Conservation (phyloP, 192 early-diverging fungal genomes). For the Phlyctochytrium planicorne region DNA sequence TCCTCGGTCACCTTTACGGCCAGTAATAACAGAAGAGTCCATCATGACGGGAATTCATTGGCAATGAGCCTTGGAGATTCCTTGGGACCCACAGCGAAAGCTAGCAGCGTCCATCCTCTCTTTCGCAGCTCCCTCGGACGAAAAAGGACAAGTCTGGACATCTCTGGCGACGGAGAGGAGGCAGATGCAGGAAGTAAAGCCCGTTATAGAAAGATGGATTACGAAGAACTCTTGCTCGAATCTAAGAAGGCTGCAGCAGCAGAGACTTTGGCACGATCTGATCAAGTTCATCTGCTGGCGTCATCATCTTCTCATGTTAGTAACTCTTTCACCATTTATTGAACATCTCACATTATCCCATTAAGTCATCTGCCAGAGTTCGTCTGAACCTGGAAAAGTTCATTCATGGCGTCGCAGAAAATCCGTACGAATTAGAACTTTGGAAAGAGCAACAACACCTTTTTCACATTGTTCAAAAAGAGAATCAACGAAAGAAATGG, state of each 20-base stretch:
- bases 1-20: not conserved
- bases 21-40: not conserved
- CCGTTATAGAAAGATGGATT: not conserved
- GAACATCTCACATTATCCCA: not conserved
- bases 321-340: not conserved
- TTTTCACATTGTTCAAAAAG: too few relatives aligned
- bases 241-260: not conserved
- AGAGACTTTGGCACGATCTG: not conserved
- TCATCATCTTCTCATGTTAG: not conserved
- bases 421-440: not conserved
- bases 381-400: not conserved
- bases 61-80: not conserved
- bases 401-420: not conserved
- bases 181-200: not conserved
- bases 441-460: not conserved
- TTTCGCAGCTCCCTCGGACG: not conserved
- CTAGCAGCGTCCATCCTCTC: not conserved
- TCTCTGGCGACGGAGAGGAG: too few relatives aligned
- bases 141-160: not conserved
- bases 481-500: too few relatives aligned
- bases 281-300: not conserved
- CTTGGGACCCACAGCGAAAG: not conserved
- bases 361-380: not conserved
- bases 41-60: not conserved
- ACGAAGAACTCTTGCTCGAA: not conserved